Base-by-base conservation (phyloP, 805 yeast species). In the Jamesozyma gamospora region DNA sequence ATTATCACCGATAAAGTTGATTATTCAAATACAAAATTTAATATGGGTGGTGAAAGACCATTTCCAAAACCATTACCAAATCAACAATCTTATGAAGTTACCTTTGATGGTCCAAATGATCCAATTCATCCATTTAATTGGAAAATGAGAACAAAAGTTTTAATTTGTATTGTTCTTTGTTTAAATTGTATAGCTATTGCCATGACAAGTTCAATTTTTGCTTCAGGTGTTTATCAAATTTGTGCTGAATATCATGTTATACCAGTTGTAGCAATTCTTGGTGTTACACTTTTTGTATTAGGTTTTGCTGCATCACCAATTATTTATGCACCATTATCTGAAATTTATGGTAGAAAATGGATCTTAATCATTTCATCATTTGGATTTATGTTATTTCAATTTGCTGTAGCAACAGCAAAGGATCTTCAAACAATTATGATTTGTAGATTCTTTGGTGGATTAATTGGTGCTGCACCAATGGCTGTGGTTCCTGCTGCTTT, bases 241-340 rank as follows among this genome's bases (percentile, higher is more conserved):
- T 60, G 72, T 47, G 63, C 49, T 36, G 62, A 69, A 32, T 88
- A 61, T 61, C 73, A 74, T 41, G 77, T 88, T 32, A 79, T 82
- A 28, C 48, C 54, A 9, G 82, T 76, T 7, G 87, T 78, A 13
- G 80, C 82, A 11, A 72, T 83, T 14, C 68, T 90, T 35, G 82
- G 85, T 41, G 72, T 86, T 4, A 77, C 96, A 0, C 67, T 87
- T 16, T 88, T 75, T 52, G 96, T 88, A 8, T 60, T 86, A 34
- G 97, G 96, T 9, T 90, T 88, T 62, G 96, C 96, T 1, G 71
- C 85, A 1, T 96, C 96, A 14, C 97, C 97, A 6, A 67, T 88
- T 36, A 52, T 85, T 27, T 88, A 92, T 85, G 96, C 92, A 25
- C 95, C 95, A 5, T 57, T 82, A 28, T 79, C 90, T n/a, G 94